Percentiles rank a stretch among this genome's conserved stretches.
Evolutionary conservation across 768 basidiomycete genomes (phyloP).

Genomic region (Trametes elegans): DNA sequence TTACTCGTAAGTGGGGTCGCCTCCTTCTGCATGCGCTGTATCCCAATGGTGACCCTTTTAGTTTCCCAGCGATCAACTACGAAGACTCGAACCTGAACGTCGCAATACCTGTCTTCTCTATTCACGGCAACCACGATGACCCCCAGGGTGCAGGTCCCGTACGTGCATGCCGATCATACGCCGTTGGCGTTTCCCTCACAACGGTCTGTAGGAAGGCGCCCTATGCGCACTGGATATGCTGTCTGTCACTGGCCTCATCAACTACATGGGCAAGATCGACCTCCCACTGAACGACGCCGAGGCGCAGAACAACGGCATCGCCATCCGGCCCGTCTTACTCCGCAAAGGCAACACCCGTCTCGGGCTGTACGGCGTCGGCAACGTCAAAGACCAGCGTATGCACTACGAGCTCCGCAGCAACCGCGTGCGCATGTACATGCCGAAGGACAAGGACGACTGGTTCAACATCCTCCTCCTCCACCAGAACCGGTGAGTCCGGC

Average conservation of each 20-base stretch:
- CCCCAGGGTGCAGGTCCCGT: constrained; percentile 95
- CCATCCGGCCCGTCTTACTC: constrained; percentile 86
- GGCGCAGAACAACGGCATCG: constrained; percentile 70
- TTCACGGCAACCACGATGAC: constrained; percentile 99
- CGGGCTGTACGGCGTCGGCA: constrained; percentile 95
- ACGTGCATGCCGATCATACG: constrained; percentile 29
- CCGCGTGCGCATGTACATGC: constrained; percentile 95
- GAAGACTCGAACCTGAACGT: constrained; percentile 96
- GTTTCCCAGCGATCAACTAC: constrained; percentile 96
- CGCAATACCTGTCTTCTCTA: constrained; percentile 96
- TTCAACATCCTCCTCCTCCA: constrained; percentile 93
- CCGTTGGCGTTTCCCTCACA: not conserved
- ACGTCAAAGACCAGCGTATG: constrained; percentile 95
- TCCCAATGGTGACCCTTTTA: constrained; percentile 31
- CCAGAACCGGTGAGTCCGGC: constrained; percentile 79
- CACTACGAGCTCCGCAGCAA: constrained; percentile 94
- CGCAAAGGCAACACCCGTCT: constrained; percentile 83
- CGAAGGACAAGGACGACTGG: constrained; percentile 86
- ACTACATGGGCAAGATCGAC: constrained; percentile 98
- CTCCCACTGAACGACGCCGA: constrained; percentile 72
- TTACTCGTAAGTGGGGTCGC: constrained; percentile 60
- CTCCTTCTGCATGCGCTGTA: not conserved
- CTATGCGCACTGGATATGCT: constrained; percentile 93
- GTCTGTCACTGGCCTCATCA: constrained; percentile 89
- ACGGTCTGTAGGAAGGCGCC: constrained; percentile 73